Evolutionary conservation across 192 early-diverging fungal species (phyloP).

Genomic region (Gryganskiella cystojenkinii): DNA sequence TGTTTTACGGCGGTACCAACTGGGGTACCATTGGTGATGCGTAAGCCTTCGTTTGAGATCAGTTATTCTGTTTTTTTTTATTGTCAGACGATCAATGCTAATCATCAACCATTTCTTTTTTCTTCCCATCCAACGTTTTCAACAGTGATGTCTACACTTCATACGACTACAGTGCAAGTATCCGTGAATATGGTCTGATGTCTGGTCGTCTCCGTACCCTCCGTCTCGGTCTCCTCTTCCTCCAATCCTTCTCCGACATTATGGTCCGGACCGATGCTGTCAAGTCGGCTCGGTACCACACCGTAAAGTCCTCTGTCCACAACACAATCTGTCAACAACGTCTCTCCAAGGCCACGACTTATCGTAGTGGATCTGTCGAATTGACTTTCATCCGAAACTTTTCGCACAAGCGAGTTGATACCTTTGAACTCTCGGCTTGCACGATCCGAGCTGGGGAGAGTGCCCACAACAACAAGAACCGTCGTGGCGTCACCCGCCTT

Average conservation of each 20-base stretch:
- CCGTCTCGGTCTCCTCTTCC: conserved; percentile 67
- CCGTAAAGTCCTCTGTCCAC: conserved; percentile 42
- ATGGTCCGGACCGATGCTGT: conserved; percentile 63
- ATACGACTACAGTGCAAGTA: conserved; percentile 82
- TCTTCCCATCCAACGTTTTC: background rate
- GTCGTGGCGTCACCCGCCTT: conserved; percentile 27
- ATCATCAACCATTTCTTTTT: background rate
- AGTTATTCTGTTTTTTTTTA: background rate
- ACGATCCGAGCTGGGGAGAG: background rate
- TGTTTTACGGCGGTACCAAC: conserved; percentile 83
- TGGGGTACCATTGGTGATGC: conserved; percentile 79
- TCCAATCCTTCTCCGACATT: conserved; percentile 66
- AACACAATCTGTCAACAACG: conserved; percentile 62
- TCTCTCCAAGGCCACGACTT: conserved; percentile 11
- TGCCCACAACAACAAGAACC: background rate
- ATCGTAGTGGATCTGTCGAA: conserved; percentile 33
- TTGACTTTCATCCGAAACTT: conserved; percentile 79
- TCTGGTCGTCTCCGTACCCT: conserved; percentile 72
- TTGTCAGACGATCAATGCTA: background rate
- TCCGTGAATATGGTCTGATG: conserved; percentile 74
- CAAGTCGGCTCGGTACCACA: conserved; percentile 7
- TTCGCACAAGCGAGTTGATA: conserved; percentile 45
- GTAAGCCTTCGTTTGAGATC: conserved; percentile 52
- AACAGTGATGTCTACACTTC: conserved; percentile 78
- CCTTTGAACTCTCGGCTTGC: conserved; percentile 53